Base-by-base conservation (phyloP, 805 yeast genomes). In the Cyberlindnera americana region DNA sequence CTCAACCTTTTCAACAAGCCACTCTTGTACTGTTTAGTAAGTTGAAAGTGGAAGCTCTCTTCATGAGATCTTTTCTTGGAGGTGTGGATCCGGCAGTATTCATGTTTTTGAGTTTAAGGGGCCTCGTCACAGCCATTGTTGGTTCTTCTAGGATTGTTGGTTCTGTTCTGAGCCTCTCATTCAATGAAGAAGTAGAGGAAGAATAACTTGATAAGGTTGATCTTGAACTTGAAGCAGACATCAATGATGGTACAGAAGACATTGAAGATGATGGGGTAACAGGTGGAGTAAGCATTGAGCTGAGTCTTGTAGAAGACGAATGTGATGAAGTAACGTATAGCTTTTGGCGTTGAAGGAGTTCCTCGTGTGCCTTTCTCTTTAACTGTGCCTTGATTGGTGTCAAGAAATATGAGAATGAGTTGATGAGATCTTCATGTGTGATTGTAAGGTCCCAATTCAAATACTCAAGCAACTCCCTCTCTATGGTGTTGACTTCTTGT, bases 401-500 rank as follows among this genome's bases (percentile, higher is more conserved):
- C 40, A 91, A 66, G 66, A 91, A 87, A 21, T 89, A 89, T 35
- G 82, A 77, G 39, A 90, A 70, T 19, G 82, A 82, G 35, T 69
- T 62, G 41, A 78, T 67, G 43, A 91, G 73, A 51, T 91, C 98
- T 24, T 74, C 72, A 49, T 79, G 80, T 22, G 77, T 65, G 35
- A 93, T 79, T 19, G 75, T 70, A 34, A 93, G 70, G 54, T 87
- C 81, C 98, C 98, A 91, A 53, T 87, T 83, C 42, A 91, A 73
- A 47, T 87, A 78, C 35, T 75, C 77, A 35, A 91, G 77, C 53
- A 93, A 69, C 65, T 91, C 98, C 50, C 90, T 73, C 65, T 91
- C 99, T 55, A 95, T 84, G 48, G 89, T 79, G 63, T 91, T 93
- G 38, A 93, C 88, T 56, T 91, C 98, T 17, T 71, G 71, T 27